Conservation (phyloP, 2,329 filamentous ascomycete genomes). For the Fragosphaeria purpurea region DNA sequence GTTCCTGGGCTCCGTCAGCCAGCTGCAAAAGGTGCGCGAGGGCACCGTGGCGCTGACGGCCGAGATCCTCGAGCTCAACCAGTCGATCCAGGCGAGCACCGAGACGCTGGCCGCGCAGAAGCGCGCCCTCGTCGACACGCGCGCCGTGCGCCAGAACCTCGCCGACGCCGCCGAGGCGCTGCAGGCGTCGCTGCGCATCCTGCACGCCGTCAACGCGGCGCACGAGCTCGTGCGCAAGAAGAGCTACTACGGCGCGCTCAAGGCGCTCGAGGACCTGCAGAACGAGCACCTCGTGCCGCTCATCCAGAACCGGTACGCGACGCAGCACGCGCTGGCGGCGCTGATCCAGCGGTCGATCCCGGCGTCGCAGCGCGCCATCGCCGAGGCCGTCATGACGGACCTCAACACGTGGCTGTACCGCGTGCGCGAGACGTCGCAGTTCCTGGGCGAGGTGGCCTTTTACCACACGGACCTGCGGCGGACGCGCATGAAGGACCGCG, state of each 20-base stretch:
- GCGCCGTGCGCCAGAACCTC: conserved; percentile 88
- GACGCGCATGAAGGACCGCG: conserved; percentile 70
- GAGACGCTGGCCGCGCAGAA: conserved; percentile 93
- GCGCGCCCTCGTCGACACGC: conserved; percentile 83
- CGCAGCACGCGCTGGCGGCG: conserved; percentile 88
- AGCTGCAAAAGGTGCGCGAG: conserved; percentile 83
- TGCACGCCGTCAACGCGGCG: conserved; percentile 86
- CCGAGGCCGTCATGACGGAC: conserved; percentile 93
- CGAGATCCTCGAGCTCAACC: conserved; percentile 85
- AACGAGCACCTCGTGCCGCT: conserved; percentile 77
- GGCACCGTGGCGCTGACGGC: conserved; percentile 80
- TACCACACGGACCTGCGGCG: conserved; percentile 89
- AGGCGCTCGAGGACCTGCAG: conserved; percentile 88
- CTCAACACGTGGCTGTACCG: conserved; percentile 94
- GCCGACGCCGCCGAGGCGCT: conserved; percentile 83
- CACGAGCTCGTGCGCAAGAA: conserved; percentile 87
- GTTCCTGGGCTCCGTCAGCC: conserved; percentile 87
- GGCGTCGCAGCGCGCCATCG: conserved; percentile 82
- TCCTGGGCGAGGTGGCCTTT: conserved; percentile 90
- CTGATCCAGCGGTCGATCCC: conserved; percentile 95
- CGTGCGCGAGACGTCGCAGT: conserved; percentile 92
- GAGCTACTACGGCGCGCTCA: conserved; percentile 89
- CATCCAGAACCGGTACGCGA: conserved; percentile 73
- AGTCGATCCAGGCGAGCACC: conserved; percentile 90
- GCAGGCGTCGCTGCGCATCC: conserved; percentile 81